phyloP scores from a whole-genome alignment of 164 flowering plant genomes.

The Nymphaea colorata region DNA sequence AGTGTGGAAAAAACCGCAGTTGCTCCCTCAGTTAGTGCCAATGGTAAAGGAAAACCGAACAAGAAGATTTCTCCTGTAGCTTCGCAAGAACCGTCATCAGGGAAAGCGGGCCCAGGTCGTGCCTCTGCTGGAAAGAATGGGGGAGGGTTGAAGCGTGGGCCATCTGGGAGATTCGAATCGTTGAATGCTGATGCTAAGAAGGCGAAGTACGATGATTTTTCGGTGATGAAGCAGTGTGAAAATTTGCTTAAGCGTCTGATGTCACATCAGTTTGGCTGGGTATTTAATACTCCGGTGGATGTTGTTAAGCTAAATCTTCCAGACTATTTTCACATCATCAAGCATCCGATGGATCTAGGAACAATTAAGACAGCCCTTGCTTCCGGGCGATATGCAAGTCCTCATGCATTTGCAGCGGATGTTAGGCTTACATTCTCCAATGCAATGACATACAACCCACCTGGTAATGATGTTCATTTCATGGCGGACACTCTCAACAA shows the following conservation, averaged over 20 bases:
- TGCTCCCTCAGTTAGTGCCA: not conserved
- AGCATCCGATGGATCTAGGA: slow-evolving; percentile 86
- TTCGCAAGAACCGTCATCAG: not conserved
- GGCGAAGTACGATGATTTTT: slow-evolving; percentile 2
- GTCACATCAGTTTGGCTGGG: slow-evolving; percentile 46
- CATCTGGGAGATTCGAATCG: slow-evolving; percentile 16
- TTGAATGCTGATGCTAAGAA: slow-evolving; percentile 5
- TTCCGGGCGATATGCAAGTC: slow-evolving; percentile 40
- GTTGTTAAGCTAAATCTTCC: slow-evolving; percentile 58
- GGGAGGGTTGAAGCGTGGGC: slow-evolving; percentile 15
- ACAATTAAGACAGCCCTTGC: slow-evolving; percentile 42
- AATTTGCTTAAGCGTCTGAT: slow-evolving; percentile 41
- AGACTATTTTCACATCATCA: slow-evolving; percentile 59
- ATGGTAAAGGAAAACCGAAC: not conserved
- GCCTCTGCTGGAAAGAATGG: not conserved
- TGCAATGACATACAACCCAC: slow-evolving; percentile 75
- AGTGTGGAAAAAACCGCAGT: slow-evolving; percentile 14
- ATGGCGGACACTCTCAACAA: slow-evolving; percentile 56
- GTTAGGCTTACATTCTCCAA: slow-evolving; percentile 76
- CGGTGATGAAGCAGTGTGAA: slow-evolving; percentile 56
- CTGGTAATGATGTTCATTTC: slow-evolving; percentile 49
- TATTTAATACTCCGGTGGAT: slow-evolving; percentile 65
- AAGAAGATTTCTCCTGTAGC: not conserved
- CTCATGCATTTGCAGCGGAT: slow-evolving; percentile 54
- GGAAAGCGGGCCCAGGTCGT: not conserved